A percentile compares a stretch with the other conserved stretches of the same genome.
Conservation (phyloP, 2,329 filamentous ascomycete species). For the Ascochyta koolunga region DNA sequence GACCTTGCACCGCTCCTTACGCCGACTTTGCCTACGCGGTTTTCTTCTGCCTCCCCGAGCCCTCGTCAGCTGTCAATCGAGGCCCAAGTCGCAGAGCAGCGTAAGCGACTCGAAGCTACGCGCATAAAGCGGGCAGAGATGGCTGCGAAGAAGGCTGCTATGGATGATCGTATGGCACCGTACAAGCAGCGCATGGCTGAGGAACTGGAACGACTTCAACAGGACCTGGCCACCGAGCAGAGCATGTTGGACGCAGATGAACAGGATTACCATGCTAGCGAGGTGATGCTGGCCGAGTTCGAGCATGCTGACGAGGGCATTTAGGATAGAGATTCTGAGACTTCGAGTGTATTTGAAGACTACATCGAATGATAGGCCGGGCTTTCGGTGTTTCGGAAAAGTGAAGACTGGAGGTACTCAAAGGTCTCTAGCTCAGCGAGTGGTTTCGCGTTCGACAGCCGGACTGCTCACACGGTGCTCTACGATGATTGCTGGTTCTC, state of each 20-base stretch:
- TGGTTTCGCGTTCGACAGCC: too few relatives aligned
- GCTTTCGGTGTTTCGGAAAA: not conserved
- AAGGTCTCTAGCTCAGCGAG: not conserved
- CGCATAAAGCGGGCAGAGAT: conserved; percentile 21
- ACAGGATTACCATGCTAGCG: conserved; percentile 19
- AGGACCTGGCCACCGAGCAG: conserved; percentile 28
- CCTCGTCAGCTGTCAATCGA: conserved; percentile 11
- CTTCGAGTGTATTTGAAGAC: too few relatives aligned
- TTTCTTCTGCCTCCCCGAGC: conserved; percentile 2
- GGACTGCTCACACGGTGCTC: not conserved
- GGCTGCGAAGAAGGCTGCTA: conserved; percentile 23
- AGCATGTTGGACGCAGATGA: conserved; percentile 21
- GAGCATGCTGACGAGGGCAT: conserved; percentile 14
- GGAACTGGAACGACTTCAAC: conserved; percentile 27
- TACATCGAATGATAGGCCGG: too few relatives aligned
- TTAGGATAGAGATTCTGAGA: too few relatives aligned
- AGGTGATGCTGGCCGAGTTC: conserved; percentile 27
- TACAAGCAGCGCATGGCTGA: conserved; percentile 28
- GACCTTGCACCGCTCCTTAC: not conserved
- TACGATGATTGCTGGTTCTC: not conserved
- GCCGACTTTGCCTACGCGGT: not conserved
- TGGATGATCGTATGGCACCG: conserved; percentile 21
- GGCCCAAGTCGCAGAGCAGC: conserved; percentile 23
- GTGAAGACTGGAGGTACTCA: conserved; percentile 6
- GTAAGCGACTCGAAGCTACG: conserved; percentile 21